phyloP scores from a whole-genome alignment of 116 monocot species.

The Posidonia oceanica region DNA sequence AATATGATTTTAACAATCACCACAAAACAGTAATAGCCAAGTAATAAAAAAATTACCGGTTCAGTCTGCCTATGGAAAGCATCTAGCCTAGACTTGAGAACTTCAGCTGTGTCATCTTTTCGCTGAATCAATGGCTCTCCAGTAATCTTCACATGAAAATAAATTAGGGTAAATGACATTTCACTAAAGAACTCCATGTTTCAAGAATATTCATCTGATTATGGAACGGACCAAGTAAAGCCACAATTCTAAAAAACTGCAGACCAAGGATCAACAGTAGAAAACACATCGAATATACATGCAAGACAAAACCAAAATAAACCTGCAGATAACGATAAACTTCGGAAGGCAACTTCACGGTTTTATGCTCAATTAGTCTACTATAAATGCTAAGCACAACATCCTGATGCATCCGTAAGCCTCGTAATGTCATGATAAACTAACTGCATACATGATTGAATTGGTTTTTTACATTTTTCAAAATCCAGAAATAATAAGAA shows the following conservation, averaged over 20 bases:
- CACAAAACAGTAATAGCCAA: background rate
- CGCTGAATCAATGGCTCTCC: conserved; percentile 78
- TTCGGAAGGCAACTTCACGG: too few species aligned
- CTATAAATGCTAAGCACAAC: too few species aligned
- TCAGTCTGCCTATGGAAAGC: conserved; percentile 75
- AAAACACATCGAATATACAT: too few species aligned
- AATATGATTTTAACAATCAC: background rate
- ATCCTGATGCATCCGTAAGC: too few species aligned
- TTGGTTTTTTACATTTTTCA: too few species aligned
- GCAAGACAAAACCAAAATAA: too few species aligned
- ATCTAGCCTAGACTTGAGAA: conserved; percentile 69
- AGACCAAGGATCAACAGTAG: too few species aligned
- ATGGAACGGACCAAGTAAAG: background rate
- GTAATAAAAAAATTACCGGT: conserved; percentile 31
- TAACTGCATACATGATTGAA: too few species aligned
- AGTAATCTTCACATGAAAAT: conserved; percentile 27
- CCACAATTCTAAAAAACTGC: background rate
- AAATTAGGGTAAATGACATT: conserved; percentile 4
- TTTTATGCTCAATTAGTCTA: too few species aligned
- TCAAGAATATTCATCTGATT: background rate
- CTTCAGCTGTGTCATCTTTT: conserved; percentile 75
- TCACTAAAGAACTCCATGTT: background rate
- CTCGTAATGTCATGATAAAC: too few species aligned
- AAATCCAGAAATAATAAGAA: too few species aligned
- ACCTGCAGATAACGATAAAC: too few species aligned